Base-by-base conservation (phyloP, 2,329 filamentous ascomycete species). In the Beauveria asiatica region DNA sequence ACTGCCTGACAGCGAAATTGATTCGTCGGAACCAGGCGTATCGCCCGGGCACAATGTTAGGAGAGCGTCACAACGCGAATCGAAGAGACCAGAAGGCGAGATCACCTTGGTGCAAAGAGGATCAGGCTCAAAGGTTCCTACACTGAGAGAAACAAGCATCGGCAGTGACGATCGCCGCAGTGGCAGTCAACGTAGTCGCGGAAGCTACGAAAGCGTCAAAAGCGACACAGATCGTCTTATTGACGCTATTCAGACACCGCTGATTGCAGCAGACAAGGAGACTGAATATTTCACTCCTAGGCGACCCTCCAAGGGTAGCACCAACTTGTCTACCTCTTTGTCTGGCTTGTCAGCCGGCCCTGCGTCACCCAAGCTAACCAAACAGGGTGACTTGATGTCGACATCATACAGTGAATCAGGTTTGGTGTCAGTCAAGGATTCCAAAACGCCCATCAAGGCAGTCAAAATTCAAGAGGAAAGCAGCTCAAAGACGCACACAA, bases 181-280 rank as follows among this genome's bases (percentile, higher is more conserved):
- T 52, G 72, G 64, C 23, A 81, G 79, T 60, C 64, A 70, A 23
- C 71, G 62, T 46, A 81, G 77, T 52, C 70, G 64, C 19, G 71
- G 62, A 42, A 81, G 77, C 52, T 69, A 65, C n/a, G 73, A 64
- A 2, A 87, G 84, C 64, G 80, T 74, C 17, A 74, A 70, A 44
- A 84, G 84, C 64, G 85, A 90, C 65, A 85, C 87, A 0, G 87
- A 90, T 62, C 77, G 87, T 30, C 74, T 91, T 13, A 90, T 90
- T 25, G 82, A 89, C 67, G 87, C 87, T 2, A 88, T 91, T 3
- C 82, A 86, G 66, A 84, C 82, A 11, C 82, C 87, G 0, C 71
- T 83, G 1, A 69, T 73, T 2, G 65, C 79, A 0, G 72, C 75
- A 5, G 70, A 73, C 0, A 68, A 65, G 16, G 75, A 76, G 16